Evolutionary conservation across 345 rosid genomes (phyloP).

Genomic region (Gynandropsis gynandra): DNA sequence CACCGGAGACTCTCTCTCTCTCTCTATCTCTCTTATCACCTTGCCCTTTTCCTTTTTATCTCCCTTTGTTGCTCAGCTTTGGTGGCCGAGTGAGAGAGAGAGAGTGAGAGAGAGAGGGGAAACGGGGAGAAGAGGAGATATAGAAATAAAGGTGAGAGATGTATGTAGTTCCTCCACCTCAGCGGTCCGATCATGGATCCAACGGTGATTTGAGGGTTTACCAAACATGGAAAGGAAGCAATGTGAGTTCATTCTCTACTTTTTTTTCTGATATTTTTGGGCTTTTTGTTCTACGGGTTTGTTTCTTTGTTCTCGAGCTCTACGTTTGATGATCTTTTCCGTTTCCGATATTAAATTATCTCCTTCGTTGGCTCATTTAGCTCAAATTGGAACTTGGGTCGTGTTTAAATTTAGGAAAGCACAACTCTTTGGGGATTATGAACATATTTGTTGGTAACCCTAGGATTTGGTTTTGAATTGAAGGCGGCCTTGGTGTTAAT

Average conservation of each 20-base stretch:
- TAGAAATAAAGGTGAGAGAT: slow-evolving; percentile 39
- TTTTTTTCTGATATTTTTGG: neutral
- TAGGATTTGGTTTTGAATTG: slow-evolving; percentile 13
- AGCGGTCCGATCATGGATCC: slow-evolving; percentile 64
- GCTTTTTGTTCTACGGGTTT: neutral
- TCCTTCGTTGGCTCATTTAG: slow-evolving; percentile 3
- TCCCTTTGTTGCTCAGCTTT: slow-evolving; percentile 12
- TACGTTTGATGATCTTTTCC: neutral
- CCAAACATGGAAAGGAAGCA: slow-evolving; percentile 93
- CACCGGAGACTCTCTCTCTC: slow-evolving; percentile 20
- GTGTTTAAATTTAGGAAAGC: neutral
- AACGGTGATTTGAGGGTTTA: slow-evolving; percentile 56
- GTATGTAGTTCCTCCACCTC: slow-evolving; percentile 89
- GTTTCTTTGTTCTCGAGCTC: neutral
- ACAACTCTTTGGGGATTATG: neutral
- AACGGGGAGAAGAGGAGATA: too few relatives aligned
- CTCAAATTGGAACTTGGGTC: slow-evolving; percentile 9
- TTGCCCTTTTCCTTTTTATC: neutral
- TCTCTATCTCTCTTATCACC: neutral
- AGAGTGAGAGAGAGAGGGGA: too few relatives aligned
- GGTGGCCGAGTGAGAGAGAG: slow-evolving; percentile 22
- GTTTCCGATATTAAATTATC: neutral
- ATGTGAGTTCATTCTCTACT: slow-evolving; percentile 44
- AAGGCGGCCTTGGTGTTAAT: neutral
- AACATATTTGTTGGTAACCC: neutral